Base-by-base conservation (phyloP, 2,329 filamentous ascomycete species). In the Alternaria panax region DNA sequence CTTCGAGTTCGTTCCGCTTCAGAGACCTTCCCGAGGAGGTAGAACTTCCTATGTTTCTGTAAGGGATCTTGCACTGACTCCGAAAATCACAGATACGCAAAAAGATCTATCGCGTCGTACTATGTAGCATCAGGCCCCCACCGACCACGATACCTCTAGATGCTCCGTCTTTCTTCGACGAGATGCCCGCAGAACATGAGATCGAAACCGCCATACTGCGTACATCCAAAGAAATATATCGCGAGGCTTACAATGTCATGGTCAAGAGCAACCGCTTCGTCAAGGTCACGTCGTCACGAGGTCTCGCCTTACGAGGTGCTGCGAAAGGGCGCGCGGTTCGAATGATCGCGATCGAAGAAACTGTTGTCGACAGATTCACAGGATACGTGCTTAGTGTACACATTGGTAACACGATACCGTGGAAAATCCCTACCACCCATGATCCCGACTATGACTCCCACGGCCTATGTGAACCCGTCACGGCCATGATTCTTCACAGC, bases 211-310 rank as follows among this genome's bases (percentile, higher is more conserved):
- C 25, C n/a, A 58, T 50, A 48, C 42, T 58, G 8, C 34, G 22
- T 3, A 48, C 28, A 7, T 58, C 51, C 4, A 58, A 54, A 14
- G 42, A 54, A 41, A 54, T 18, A 48, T 30, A 58, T 22, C 25
- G 12, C 3, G 55, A 58, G 27, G 51, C 50, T 24, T 58, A 54
- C 18, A 14, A 34, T 34, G 30, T 34, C 30, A 34, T 34, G 30
- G 30, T 34, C 12, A 34, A 67, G 34, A 64, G 53, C 4, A 67
- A 68, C 22, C 62, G 61, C 9, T 70, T 67, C 42, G 59, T 67
- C 11, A 58, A 50, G 14, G 38, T 65, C 9, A 54, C 56, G 9
- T 57, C 54, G 1, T 52, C 20, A 16, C 3, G 30, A 18, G 18
- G 63, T 51, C 27, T 66, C 3, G 62, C 60, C 2, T 4, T 69